Evolutionary conservation across 805 yeast species (phyloP).

Genomic region (Hanseniaspora lindneri): DNA sequence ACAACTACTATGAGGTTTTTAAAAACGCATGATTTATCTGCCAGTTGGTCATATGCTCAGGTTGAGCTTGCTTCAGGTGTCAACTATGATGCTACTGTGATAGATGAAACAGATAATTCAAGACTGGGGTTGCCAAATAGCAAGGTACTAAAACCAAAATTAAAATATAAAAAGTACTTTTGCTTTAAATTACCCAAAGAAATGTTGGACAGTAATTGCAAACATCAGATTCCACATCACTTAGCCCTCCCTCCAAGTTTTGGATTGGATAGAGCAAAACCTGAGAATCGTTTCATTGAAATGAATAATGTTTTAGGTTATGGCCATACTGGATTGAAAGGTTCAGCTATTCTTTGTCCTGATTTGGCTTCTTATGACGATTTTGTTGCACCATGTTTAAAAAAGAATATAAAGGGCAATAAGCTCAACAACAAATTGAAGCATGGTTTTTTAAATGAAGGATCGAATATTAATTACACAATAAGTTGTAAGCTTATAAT

Average conservation of each 20-base stretch:
- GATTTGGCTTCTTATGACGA: constrained; percentile 29
- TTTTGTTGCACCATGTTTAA: background rate
- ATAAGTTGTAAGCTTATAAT: constrained; percentile 19
- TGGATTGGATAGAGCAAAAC: constrained; percentile 29
- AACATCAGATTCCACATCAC: constrained; percentile 31
- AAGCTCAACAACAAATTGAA: constrained; percentile 18
- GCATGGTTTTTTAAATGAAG: constrained; percentile 4
- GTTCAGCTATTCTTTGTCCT: constrained; percentile 41
- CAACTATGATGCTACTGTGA: constrained; percentile 35
- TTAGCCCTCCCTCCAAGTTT: constrained; percentile 32
- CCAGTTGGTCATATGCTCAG: constrained; percentile 37
- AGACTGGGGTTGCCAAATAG: constrained; percentile 35
- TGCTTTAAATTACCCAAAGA: constrained; percentile 44
- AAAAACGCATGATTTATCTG: constrained; percentile 41
- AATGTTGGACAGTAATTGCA: constrained; percentile 44
- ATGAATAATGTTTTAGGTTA: constrained; percentile 39
- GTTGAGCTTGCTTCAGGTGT: constrained; percentile 20
- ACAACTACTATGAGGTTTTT: constrained; percentile 30
- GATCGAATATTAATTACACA: constrained; percentile 2
- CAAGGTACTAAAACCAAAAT: constrained; percentile 36
- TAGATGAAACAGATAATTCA: constrained; percentile 25
- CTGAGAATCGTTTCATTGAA: constrained; percentile 22
- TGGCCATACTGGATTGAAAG: constrained; percentile 39
- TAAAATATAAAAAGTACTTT: constrained; percentile 44
- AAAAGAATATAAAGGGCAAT: constrained; percentile 20